Evolutionary conservation across 768 basidiomycete species (phyloP), one percentile per base, ranked within the genome.

Genomic region (Amanita polypyramis): DNA sequence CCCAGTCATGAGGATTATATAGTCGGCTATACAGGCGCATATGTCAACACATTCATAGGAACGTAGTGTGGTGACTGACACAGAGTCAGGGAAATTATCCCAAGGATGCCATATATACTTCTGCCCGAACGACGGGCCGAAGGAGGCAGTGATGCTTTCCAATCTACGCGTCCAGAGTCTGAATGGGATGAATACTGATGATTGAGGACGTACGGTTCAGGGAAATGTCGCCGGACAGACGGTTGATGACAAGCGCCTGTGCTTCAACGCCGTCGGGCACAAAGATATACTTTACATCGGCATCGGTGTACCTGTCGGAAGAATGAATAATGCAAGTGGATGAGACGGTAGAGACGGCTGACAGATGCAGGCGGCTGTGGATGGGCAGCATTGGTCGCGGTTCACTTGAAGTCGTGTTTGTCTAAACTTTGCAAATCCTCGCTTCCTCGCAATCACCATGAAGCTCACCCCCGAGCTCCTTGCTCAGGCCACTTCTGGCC

Each of bases 391-490:
- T 85, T 70, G 43, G 58, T 54, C 60, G 55, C 54, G 53, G 53
- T 49, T 44, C 37, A 43, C 53, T 49, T 62, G 62, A 65, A 62
- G 65, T 63, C 44, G 44, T 33, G 34, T 33, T 19, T 25, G 65
- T 69, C 68, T 68, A 63, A 66, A 66, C 57, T 62, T n/a, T 63
- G 59, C 51, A 46, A 34, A 45, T 47, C 45, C 47, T 56, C 52
- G 57, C 57, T 60, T 58, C 53, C 58, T 55, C 60, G 50, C 48
- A 47, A 53, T 57, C 55, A 47, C 58, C 58, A 85, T 91, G 80
- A 94, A 93, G 77, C 85, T 94, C 72, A 92, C 92, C 42, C 89
- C 91, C 54, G 91, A 94, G 77, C 79, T 94, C 56, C 75, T 94
- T 56, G 82, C 80, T n/a, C 80, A 86, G 63, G 85, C 81, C 38